Evolutionary conservation across 2,329 filamentous ascomycete species (phyloP), one percentile per base, ranked within the genome.

Genomic region (Coniochaeta prunicola): DNA sequence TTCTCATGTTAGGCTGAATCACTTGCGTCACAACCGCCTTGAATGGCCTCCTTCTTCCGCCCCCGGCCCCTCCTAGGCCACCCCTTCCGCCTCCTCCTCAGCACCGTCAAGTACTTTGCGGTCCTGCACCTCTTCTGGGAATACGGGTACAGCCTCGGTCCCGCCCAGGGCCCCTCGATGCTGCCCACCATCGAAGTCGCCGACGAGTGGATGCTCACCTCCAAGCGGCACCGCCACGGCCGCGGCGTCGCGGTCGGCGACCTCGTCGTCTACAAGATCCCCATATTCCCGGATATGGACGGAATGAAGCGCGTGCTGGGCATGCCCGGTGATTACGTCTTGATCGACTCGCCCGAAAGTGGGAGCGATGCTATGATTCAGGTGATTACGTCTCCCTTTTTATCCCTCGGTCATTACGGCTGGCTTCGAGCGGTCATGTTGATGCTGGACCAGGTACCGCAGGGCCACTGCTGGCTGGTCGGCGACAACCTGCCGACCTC

Each of bases 401-500:
- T n/a, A 2, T 57, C 50, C 15, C n/a, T 19, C n/a, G 50, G 9
- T n/a, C n/a, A n/a, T n/a, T n/a, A n/a, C n/a, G n/a, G n/a, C n/a
- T n/a, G n/a, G n/a, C n/a, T n/a, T n/a, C n/a, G n/a, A n/a, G n/a
- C n/a, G n/a, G n/a, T 54, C 2, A 17, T 34, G 28, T 24, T 60
- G n/a, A 53, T n/a, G 36, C 8, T 4, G 60, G 53, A 57, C 50
- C 67, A 96, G 90, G 85, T 99, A 17, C 94, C 94, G 0, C 80
- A 89, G 68, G 94, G 94, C 1, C 94, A 99, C 77, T 96, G 92
- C 67, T 97, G 91, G 85, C 77, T 97, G 7, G 84, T 86, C 2
- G 94, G 94, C 2, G 94, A 99, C 73, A 97, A 97, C 72, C 69
- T 96, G 61, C 80, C 85, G 3, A 88, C 84, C 67, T 97, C 92